A percentile compares a stretch with the other conserved stretches of the same genome.
Conservation (phyloP, 2,329 filamentous ascomycete species). For the Elsinoe fawcettii region DNA sequence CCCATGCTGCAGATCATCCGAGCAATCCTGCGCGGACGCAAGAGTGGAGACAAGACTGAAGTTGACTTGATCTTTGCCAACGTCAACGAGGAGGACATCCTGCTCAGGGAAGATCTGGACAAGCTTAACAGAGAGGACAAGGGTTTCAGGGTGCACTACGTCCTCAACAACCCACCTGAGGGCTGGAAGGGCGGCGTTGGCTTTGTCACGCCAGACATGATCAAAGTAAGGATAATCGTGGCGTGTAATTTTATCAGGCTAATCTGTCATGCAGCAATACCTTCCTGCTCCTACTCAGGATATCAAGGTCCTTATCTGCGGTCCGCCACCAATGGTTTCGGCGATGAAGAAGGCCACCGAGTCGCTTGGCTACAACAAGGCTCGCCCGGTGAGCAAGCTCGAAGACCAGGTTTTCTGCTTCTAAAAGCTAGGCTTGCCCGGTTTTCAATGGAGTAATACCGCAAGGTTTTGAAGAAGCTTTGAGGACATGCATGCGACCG, state of each 20-base stretch:
- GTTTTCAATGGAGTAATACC: too few relatives aligned
- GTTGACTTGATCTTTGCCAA: conserved; percentile 96
- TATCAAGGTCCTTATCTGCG: conserved; percentile 90
- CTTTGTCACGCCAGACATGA: conserved; percentile 93
- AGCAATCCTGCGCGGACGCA: conserved; percentile 54
- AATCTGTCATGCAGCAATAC: conserved; percentile 50
- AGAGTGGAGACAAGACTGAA: conserved; percentile 63
- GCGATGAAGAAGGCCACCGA: conserved; percentile 96
- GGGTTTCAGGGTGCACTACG: conserved; percentile 83
- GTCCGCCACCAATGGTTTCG: conserved; percentile 91
- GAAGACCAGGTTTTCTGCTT: conserved; percentile 98
- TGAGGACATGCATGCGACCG: too few relatives aligned
- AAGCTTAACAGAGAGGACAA: conserved; percentile 66
- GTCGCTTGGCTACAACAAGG: conserved; percentile 82
- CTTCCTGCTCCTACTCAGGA: conserved; percentile 76
- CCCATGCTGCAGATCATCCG: conserved; percentile 96
- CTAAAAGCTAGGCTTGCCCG: conserved; percentile 39
- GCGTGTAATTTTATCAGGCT: conserved; percentile 18
- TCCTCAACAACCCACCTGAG: conserved; percentile 90
- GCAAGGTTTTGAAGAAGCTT: too few relatives aligned
- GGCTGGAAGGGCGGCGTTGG: conserved; percentile 88
- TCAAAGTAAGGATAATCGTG: conserved; percentile 50
- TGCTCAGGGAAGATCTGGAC: conserved; percentile 88
- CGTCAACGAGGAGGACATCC: conserved; percentile 84
- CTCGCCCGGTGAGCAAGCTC: conserved; percentile 90